Evolutionary conservation across 2,329 filamentous ascomycete species (phyloP).

Genomic region (Penicillium sp.): DNA sequence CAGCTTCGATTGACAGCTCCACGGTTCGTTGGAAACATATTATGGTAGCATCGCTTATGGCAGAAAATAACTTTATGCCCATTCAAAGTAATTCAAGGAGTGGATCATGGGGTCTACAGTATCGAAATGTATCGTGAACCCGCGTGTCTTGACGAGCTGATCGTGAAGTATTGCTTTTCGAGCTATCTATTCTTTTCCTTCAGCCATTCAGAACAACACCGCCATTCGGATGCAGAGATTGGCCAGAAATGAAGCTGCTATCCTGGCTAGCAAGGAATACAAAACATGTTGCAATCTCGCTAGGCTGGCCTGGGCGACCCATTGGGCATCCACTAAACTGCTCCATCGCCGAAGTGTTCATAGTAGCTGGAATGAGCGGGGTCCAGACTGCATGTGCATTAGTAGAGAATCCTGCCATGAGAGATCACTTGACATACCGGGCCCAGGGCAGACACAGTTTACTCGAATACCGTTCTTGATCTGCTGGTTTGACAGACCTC

Average conservation of each 20-base stretch:
- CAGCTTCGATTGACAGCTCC: not conserved
- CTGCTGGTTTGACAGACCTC: conserved; percentile 74
- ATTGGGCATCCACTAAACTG: conserved; percentile 71
- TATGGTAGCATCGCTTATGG: no score
- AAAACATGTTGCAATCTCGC: conserved; percentile 77
- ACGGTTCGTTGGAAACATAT: no score
- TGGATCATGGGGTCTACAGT: no score
- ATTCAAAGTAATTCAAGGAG: no score
- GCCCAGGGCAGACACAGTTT: conserved; percentile 76
- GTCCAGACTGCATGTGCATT: conserved; percentile 61
- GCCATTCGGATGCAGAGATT: conserved; percentile 66
- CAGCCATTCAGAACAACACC: conserved; percentile 55
- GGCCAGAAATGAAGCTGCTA: conserved; percentile 71
- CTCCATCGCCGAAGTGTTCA: conserved; percentile 69
- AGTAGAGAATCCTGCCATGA: not conserved
- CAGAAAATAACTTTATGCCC: no score
- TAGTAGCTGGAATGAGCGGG: conserved; percentile 71
- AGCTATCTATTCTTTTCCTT: not conserved
- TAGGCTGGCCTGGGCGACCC: conserved; percentile 75
- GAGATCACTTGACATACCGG: conserved; percentile 42
- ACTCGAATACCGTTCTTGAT: conserved; percentile 71
- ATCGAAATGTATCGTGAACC: no score
- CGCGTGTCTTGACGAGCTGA: no score
- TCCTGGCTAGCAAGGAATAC: conserved; percentile 78
- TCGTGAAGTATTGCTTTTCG: no score